phyloP scores from a whole-genome alignment of 768 basidiomycete genomes.

The Termitomyces sp. region DNA sequence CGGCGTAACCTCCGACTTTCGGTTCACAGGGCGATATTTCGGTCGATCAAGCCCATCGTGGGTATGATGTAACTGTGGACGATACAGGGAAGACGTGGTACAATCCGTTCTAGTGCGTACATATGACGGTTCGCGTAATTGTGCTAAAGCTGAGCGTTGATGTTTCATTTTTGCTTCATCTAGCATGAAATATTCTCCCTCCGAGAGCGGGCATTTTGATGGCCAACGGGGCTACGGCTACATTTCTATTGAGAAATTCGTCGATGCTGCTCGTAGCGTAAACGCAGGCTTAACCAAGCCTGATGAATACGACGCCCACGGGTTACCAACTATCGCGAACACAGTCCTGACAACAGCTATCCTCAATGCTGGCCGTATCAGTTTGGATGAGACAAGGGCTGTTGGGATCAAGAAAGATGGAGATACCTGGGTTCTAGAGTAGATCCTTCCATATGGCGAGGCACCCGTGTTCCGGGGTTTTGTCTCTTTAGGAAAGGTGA shows the following conservation, averaged over 20 bases:
- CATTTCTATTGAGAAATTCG: constrained; percentile 88
- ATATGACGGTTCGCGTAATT: background rate
- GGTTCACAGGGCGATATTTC: constrained; percentile 76
- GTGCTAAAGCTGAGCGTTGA: constrained; percentile 5
- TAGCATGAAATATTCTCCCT: constrained; percentile 94
- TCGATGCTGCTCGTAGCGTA: constrained; percentile 79
- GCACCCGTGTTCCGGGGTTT: constrained; percentile 2
- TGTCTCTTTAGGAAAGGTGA: constrained; percentile 12
- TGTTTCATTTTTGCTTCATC: constrained; percentile 10
- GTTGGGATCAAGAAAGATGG: constrained; percentile 73
- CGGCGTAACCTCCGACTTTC: constrained; percentile 7
- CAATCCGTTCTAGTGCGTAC: constrained; percentile 86
- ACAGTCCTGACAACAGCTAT: constrained; percentile 87
- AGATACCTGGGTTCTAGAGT: constrained; percentile 69
- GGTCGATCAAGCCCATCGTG: constrained; percentile 92
- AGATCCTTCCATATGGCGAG: constrained; percentile 24
- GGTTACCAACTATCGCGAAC: constrained; percentile 85
- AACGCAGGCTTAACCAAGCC: constrained; percentile 69
- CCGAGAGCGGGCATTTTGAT: constrained; percentile 90
- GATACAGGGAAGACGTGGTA: constrained; percentile 82
- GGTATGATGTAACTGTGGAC: constrained; percentile 87
- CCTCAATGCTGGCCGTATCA: constrained; percentile 86
- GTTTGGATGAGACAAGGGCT: constrained; percentile 84
- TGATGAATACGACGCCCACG: constrained; percentile 73
- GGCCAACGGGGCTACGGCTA: constrained; percentile 93